Conservation (phyloP, 1,139 yeast species). For the Debaryomycetaceae sp. region DNA sequence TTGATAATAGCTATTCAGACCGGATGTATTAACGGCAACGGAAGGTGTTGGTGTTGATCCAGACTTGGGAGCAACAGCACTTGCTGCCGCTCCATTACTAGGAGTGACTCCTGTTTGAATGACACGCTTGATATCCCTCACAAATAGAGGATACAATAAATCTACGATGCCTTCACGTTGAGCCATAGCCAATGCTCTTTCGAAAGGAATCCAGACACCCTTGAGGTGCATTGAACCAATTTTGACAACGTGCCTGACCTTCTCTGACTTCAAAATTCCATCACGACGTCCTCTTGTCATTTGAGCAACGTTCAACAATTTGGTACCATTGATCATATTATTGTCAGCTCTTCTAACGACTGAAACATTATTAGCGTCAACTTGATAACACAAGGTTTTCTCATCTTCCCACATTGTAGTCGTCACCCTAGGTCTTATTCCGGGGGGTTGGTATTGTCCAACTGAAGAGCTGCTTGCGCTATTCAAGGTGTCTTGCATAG, state of each 20-base stretch:
- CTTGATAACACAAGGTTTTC: conserved; percentile 90
- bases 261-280: conserved; percentile 74
- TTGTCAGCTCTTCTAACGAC: conserved; percentile 92
- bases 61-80: conserved; percentile 11
- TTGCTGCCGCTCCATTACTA: conserved; percentile 12
- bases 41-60: conserved; percentile 10
- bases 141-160: conserved; percentile 81
- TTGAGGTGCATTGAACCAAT: conserved; percentile 96
- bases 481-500: conserved; percentile 20
- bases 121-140: conserved; percentile 74
- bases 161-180: conserved; percentile 87
- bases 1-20: conserved; percentile 19
- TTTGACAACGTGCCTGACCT: conserved; percentile 86
- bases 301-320: conserved; percentile 55
- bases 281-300: conserved; percentile 58
- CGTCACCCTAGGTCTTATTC: conserved; percentile 78
- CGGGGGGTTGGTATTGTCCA: conserved; percentile 50
- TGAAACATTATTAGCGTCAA: conserved; percentile 85
- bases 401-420: conserved; percentile 98
- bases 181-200: conserved; percentile 87
- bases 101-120: conserved; percentile 56
- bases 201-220: conserved; percentile 98
- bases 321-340: conserved; percentile 95
- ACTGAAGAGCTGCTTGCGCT: conserved; percentile 32
- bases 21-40: conserved; percentile 10